Conservation (phyloP, 805 yeast genomes). For the Metschnikowia reukaufii region DNA sequence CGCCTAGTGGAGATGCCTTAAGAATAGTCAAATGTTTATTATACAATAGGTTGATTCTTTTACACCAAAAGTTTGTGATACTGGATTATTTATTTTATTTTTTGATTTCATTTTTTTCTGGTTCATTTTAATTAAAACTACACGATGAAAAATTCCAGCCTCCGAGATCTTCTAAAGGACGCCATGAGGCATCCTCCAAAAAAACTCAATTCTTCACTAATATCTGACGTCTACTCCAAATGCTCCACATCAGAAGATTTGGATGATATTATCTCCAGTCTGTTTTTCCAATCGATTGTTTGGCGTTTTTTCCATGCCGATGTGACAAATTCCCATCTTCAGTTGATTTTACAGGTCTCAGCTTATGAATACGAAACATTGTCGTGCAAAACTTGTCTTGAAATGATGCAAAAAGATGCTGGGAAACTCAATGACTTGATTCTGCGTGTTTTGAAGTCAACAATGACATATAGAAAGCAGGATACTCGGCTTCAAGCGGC, state of each 20-base stretch:
- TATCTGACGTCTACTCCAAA: slow-evolving; percentile 13
- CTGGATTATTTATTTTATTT: too few species aligned
- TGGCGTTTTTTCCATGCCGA: slow-evolving; percentile 46
- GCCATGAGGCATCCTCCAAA: slow-evolving; percentile 10
- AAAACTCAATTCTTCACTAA: slow-evolving; percentile 9
- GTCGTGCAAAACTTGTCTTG: slow-evolving; percentile 8
- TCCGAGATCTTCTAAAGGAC: slow-evolving; percentile 7
- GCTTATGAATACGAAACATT: slow-evolving; percentile 14
- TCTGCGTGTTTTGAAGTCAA: slow-evolving; percentile 26
- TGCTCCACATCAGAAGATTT: slow-evolving; percentile 7
- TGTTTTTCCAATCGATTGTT: slow-evolving; percentile 29
- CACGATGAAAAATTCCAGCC: slow-evolving; percentile 1
- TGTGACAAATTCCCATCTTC: slow-evolving; percentile 40
- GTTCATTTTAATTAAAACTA: neutral
- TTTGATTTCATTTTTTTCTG: neutral
- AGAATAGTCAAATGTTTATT: too few species aligned
- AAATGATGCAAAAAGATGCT: slow-evolving; percentile 19
- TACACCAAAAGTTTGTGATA: too few species aligned
- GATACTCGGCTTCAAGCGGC: slow-evolving; percentile 20
- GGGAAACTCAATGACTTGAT: slow-evolving; percentile 28
- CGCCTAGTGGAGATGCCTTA: slow-evolving; percentile 3
- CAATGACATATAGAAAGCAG: slow-evolving; percentile 19
- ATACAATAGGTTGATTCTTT: too few species aligned
- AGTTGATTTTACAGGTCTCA: slow-evolving; percentile 28
- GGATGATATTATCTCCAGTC: slow-evolving; percentile 15